Evolutionary conservation across 768 basidiomycete genomes (phyloP), one percentile per base, ranked within the genome.

Genomic region (Russula dissimulans): DNA sequence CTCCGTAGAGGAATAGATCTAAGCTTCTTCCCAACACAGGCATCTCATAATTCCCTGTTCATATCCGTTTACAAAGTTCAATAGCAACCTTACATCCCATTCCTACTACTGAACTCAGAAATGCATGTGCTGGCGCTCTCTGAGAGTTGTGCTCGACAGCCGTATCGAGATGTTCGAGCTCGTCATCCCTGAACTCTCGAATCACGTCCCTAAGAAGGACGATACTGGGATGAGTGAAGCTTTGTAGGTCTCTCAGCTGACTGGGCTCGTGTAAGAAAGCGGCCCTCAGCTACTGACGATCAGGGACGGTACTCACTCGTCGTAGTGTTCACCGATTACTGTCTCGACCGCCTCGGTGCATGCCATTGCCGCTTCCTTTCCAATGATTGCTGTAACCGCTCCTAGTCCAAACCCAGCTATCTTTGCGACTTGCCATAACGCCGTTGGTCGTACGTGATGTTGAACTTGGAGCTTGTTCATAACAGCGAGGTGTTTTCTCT

Each of bases 271-370:
- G 36, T 54, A 14, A 42, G 22, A 53, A 39, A 57, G 62, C 46
- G 32, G 22, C 14, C 31, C 22, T 31, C 18, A 9, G 57, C 26
- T 36, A 8, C 32, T 17, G 6, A 6, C 39, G 6, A 6, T 39
- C 14, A 44, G 34, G 14, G 50, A 47, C 56, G 31, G n/a, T 12
- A 80, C 91, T 69, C 70, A 95, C 95, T 97, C 93, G 71, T 97
- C 91, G 68, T 98, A 98, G 73, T 98, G 95, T 72, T 98, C 95
- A 43, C 95, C 95, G 54, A 98, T 98, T 57, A 92, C 92, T 0
- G 95, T 97, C 72, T 98, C 95, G 18, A 98, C 94, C 0, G 95
- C 95, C 71, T 98, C 95, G 0, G 95, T 98, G 68, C 95, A 97
- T 6, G 95, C 95, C 95, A 98, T 98, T 0, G 95, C 93, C 12